phyloP scores from a whole-genome alignment of 1,139 yeast species.

The Geotrichum restrictum region DNA sequence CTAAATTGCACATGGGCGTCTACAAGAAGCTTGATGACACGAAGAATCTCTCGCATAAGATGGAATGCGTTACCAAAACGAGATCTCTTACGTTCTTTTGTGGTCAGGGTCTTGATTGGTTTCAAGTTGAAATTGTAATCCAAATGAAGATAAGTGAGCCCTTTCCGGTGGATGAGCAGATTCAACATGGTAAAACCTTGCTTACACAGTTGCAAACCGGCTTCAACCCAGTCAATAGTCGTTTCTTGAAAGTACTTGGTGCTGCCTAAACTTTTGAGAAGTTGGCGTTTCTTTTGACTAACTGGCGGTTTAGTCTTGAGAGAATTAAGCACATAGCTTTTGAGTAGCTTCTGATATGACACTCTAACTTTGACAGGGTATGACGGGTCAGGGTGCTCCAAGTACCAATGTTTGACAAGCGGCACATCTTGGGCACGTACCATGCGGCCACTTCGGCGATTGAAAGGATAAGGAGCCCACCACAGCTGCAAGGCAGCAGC shows the following conservation, averaged over 20 bases:
- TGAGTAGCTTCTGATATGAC: slow-evolving; percentile 82
- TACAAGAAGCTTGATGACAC: slow-evolving; percentile 76
- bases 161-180: slow-evolving; percentile 82
- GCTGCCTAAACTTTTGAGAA: slow-evolving; percentile 63
- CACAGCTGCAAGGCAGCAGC: slow-evolving; percentile 60
- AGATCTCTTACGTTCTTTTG: slow-evolving; percentile 93
- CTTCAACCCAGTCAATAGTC: slow-evolving; percentile 96
- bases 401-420: slow-evolving; percentile 75
- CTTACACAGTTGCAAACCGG: slow-evolving; percentile 85
- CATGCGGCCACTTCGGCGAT: slow-evolving; percentile 64
- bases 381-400: slow-evolving; percentile 52
- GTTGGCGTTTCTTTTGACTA: slow-evolving; percentile 49
- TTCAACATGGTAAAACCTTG: slow-evolving; percentile 96
- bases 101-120: slow-evolving; percentile 93
- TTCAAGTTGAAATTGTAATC: slow-evolving; percentile 94
- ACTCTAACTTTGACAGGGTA: slow-evolving; percentile 73
- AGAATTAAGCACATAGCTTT: slow-evolving; percentile 68
- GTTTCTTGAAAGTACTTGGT: slow-evolving; percentile 92
- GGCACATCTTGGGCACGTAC: slow-evolving; percentile 90
- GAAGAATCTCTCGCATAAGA: slow-evolving; percentile 78
- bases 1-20: slow-evolving; percentile 93
- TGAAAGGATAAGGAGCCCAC: slow-evolving; percentile 84
- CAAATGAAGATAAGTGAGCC: slow-evolving; percentile 84
- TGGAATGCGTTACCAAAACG: slow-evolving; percentile 97
- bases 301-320: slow-evolving; percentile 45